Base-by-base conservation (phyloP, 176 grass and related monocot species). In the Calamus simplicifolius region DNA sequence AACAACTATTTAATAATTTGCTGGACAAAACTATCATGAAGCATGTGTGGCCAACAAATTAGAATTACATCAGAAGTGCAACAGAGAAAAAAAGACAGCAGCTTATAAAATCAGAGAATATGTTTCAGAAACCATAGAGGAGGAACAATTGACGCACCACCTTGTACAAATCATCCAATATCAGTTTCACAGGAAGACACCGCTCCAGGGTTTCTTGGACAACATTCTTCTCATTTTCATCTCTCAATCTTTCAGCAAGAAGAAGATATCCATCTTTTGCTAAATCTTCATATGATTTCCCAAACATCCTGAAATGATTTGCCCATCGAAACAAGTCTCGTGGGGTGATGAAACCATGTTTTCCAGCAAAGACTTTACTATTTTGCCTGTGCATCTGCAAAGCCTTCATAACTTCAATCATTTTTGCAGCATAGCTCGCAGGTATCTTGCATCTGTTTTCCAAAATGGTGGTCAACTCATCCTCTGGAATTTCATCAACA, bases 241-340 rank as follows among this genome's bases (percentile, higher is more conserved):
- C 80, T 53, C 91, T 74, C 70, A 96, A 81, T 61, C 91, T 90
- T 74, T 96, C 91, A 26, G 91, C 91, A 55, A 96, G 83, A 65
- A 96, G 91, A 66, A 96, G 71, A 76, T 96, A 96, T 23, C 91
- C 91, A 77, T 96, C 91, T 74, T 87, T 96, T 61, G 86, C 86
- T 8, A 90, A 75, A 79, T 89, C 85, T 61, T 95, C 85, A 50
- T 76, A 82, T 43, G 90, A 86, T 25, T 64, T 96, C 26, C 86
- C 80, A 74, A 96, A 96, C 71, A 51, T 62, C 50, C 50, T 81
- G 66, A 81, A 87, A 2, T 86, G 80, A 69, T 84, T 79, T n/a
- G 91, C 91, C 91, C 91, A 96, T 58, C 86, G 86, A 54, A 96
- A 96, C 77, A 96, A 57, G 84, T 96, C 91, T 56, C 91, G 67